Base-by-base conservation (phyloP, 2,329 filamentous ascomycete genomes). In the Berkeleyomyces rouxiae region DNA sequence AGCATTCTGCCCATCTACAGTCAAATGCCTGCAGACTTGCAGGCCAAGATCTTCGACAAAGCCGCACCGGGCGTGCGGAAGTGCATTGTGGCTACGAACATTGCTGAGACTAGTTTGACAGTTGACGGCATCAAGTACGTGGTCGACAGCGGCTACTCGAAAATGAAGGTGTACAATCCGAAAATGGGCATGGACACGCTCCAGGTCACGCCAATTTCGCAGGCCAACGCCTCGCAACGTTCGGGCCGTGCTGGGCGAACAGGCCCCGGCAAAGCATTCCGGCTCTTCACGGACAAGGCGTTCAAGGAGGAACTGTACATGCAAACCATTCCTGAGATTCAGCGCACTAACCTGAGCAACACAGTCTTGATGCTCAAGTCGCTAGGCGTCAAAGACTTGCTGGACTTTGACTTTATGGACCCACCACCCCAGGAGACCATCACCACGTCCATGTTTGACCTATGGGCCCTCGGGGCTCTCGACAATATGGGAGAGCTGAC, bases 61-160 rank as follows among this genome's bases (percentile, higher is more conserved):
- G 93, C 95, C 2, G 79, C 88, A 2, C 87, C 91, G 0, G 93
- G 93, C 1, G 91, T 96, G 3, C 85, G 93, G 64, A 99, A 99
- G 72, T 95, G 96, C 69, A 96, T 99, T 67, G 92, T 99, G 47
- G 93, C 95, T 0, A 99, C 93, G 40, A 99, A 99, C 70, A 99
- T 99, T 73, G 93, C 93, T 1, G 93, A 99, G 73, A 99, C 93
- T 0, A 96, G 90, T 78, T 78, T 99, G 75, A 99, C 93, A 0
- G 93, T 99, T 4, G 93, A 99, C 70, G 93, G 93, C 67, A 99
- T 99, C 74, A 97, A 97, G 86, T 99, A 96, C 69, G 93, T 99
- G 31, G 93, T 99, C 3, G 93, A 99, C 72, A 85, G 89, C 1
- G 93, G 93, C 0, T 99, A 92, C 73, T 95, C 90, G 1, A 99